Percentiles rank a stretch among this genome's conserved stretches.
Conservation (phyloP, 2,329 filamentous ascomycete genomes). For the Penicillium digitatum region DNA sequence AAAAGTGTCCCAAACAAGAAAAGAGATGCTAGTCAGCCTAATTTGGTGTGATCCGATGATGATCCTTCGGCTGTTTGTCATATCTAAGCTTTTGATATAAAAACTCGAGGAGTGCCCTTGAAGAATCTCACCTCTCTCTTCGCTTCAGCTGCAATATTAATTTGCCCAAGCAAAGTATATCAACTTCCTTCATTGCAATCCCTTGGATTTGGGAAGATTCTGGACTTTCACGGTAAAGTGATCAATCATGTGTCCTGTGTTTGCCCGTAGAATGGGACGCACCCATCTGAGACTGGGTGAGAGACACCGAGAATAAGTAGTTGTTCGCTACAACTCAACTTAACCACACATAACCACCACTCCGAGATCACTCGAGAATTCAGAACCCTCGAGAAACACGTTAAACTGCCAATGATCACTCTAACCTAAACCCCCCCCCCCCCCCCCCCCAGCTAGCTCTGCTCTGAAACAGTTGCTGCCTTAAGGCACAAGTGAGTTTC, state of each 20-base stretch:
- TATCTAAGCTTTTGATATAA: background rate
- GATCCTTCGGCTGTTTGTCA: background rate
- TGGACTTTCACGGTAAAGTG: background rate
- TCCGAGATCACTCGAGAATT: background rate
- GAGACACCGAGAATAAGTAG: background rate
- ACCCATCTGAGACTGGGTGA: background rate
- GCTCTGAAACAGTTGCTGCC: background rate
- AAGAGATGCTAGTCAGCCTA: background rate
- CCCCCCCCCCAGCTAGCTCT: no score
- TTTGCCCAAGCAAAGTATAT: background rate
- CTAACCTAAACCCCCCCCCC: no score
- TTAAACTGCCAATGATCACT: background rate
- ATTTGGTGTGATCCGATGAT: background rate
- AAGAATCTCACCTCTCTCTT: background rate
- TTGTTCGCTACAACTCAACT: background rate
- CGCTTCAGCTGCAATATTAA: background rate
- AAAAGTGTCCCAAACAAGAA: background rate
- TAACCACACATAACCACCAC: no score
- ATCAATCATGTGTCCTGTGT: background rate
- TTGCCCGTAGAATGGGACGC: background rate
- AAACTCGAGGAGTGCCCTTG: background rate
- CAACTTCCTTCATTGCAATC: no score
- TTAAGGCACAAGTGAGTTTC: background rate
- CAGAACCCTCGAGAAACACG: background rate
- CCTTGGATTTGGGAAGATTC: background rate